Percentiles rank a stretch among this genome's conserved stretches.
These are phyloP conservation scores for Capsicum chinense DNA, from an alignment of 257 asterid genomes.

Conservation along the genomic window DNA sequence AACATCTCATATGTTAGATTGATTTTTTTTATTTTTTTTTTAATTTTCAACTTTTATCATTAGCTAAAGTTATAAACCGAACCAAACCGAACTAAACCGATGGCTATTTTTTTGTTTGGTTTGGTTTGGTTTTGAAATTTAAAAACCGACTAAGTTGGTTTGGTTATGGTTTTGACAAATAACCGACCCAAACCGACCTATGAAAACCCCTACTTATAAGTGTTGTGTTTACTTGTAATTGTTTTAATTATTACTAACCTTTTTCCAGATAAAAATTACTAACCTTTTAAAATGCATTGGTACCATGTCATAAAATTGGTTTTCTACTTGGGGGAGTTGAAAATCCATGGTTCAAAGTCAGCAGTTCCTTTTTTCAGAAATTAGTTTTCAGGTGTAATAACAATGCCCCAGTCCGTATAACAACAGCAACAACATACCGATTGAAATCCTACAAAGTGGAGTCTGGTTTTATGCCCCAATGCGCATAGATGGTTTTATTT, in stretches of 20 bases:
- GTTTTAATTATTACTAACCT: neutral
- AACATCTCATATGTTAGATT: no score
- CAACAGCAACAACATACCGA: no score
- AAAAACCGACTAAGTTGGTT: no score
- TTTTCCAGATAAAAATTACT: neutral
- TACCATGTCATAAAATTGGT: neutral
- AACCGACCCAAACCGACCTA: no score
- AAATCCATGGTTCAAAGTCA: neutral
- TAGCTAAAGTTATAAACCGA: no score
- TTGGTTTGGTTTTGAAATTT: no score
- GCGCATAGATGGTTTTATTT: neutral
- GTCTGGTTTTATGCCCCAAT: neutral
- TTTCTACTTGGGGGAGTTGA: neutral
- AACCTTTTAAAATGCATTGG: neutral
- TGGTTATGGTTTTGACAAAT: no score
- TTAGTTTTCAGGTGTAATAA: neutral
- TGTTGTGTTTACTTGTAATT: neutral
- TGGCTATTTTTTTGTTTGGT: no score
- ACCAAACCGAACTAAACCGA: no score
- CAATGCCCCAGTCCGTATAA: neutral
- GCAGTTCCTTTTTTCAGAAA: neutral
- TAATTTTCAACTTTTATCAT: no score
- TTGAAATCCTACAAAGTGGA: no score
- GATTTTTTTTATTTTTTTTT: no score
- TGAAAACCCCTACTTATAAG: neutral